Percentiles rank a stretch among this genome's conserved stretches.
phyloP scores from a whole-genome alignment of 2,329 filamentous ascomycete species.

The Diaporthe batatas region DNA sequence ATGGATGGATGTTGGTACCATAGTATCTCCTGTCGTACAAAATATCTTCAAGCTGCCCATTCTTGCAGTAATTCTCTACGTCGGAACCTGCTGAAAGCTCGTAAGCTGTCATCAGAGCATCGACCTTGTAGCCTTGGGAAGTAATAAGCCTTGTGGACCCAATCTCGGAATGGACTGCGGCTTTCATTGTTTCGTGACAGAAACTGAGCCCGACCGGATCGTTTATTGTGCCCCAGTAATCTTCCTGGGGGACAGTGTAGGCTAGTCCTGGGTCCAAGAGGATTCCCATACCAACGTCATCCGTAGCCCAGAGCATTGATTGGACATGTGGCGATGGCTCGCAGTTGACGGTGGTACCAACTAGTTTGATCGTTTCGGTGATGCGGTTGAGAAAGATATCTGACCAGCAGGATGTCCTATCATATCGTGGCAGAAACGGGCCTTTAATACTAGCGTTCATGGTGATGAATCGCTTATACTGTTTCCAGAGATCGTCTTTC shows the following conservation, averaged over 20 bases:
- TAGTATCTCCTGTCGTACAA: conserved; percentile 29
- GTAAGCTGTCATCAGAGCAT: conserved; percentile 46
- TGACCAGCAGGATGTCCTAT: conserved; percentile 51
- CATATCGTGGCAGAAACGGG: conserved; percentile 50
- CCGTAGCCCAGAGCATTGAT: conserved; percentile 53
- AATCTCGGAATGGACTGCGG: conserved; percentile 47
- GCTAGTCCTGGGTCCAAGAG: conserved; percentile 48
- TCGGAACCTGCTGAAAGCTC: background rate
- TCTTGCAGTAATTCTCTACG: background rate
- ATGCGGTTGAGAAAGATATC: conserved; percentile 49
- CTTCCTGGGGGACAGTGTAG: conserved; percentile 41
- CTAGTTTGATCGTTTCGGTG: conserved; percentile 49
- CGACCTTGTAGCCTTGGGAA: conserved; percentile 48
- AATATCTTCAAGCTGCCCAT: conserved; percentile 22
- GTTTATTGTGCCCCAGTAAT: conserved; percentile 43
- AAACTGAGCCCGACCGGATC: conserved; percentile 42
- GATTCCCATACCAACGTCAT: conserved; percentile 50
- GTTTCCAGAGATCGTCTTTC: conserved; percentile 46
- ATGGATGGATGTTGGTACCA: conserved; percentile 29
- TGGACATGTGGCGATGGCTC: conserved; percentile 50
- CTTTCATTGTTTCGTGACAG: conserved; percentile 42
- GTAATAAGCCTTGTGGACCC: conserved; percentile 46
- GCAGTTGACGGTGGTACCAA: conserved; percentile 52
- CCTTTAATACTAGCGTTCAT: conserved; percentile 50
- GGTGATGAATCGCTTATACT: conserved; percentile 51